phyloP scores from a whole-genome alignment of 2,329 filamentous ascomycete genomes.

The Thielaviopsis populi region DNA sequence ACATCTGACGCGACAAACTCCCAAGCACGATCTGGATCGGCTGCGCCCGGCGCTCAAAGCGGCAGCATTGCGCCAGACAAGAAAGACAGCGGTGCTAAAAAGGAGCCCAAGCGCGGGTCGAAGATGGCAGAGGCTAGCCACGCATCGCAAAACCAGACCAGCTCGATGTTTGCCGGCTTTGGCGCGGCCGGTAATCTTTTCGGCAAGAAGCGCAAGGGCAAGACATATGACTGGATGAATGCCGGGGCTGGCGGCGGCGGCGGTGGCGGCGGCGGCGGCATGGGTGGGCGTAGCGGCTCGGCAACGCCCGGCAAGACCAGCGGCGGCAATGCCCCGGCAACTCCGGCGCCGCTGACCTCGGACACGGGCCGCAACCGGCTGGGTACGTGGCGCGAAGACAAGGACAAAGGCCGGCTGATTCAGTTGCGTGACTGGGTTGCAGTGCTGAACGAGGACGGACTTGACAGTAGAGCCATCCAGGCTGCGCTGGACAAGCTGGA shows the following conservation, averaged over 20 bases:
- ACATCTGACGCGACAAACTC: slow-evolving; percentile 35
- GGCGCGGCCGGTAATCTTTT: slow-evolving; percentile 44
- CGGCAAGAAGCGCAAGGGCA: slow-evolving; percentile 45
- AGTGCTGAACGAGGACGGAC: slow-evolving; percentile 65
- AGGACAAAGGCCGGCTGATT: slow-evolving; percentile 59
- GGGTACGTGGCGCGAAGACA: slow-evolving; percentile 66
- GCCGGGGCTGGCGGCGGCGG: slow-evolving; percentile 30
- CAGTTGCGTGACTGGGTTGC: slow-evolving; percentile 72
- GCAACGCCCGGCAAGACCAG: slow-evolving; percentile 33
- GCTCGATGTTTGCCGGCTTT: slow-evolving; percentile 53
- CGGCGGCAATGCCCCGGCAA: slow-evolving; percentile 21
- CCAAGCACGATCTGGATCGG: slow-evolving; percentile 39
- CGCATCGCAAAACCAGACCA: slow-evolving; percentile 69
- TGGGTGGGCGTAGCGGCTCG: slow-evolving; percentile 28
- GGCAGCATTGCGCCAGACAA: slow-evolving; percentile 48
- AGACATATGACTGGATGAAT: slow-evolving; percentile 65
- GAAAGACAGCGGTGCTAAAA: slow-evolving; percentile 62
- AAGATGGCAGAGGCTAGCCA: slow-evolving; percentile 67
- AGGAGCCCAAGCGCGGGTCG: slow-evolving; percentile 68
- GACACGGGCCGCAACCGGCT: slow-evolving; percentile 44
- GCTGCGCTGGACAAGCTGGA: slow-evolving; percentile 40
- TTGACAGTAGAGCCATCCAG: slow-evolving; percentile 48
- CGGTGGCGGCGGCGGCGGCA: slow-evolving; percentile 14
- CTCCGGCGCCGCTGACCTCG: slow-evolving; percentile 32
- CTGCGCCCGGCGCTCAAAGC: slow-evolving; percentile 42